Evolutionary conservation across 345 rosid species (phyloP).

Genomic region (Kernera saxatilis): DNA sequence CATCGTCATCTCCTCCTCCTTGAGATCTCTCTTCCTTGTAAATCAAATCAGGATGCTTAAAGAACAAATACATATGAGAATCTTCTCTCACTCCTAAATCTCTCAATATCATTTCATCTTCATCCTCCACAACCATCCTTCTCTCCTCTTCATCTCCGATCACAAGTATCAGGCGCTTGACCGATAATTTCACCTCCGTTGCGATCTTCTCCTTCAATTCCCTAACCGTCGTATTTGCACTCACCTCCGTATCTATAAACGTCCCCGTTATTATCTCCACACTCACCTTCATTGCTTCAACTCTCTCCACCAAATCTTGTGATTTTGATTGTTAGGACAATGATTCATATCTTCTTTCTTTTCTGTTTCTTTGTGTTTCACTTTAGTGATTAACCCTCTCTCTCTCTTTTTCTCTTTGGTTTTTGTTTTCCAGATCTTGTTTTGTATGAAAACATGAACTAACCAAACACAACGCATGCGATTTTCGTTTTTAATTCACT

Average conservation of each 20-base stretch:
- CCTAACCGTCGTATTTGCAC: conserved; percentile 41
- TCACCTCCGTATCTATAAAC: conserved; percentile 44
- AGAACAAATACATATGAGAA: conserved; percentile 61
- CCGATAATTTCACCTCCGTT: conserved; percentile 38
- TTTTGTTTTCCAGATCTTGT: conserved; percentile 14
- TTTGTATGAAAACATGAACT: conserved; percentile 18
- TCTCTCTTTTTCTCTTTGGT: neutral
- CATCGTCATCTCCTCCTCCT: neutral
- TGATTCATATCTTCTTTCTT: neutral
- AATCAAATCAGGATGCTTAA: conserved; percentile 32
- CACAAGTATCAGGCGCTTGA: conserved; percentile 50
- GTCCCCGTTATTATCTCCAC: conserved; percentile 71
- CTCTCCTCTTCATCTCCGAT: conserved; percentile 19
- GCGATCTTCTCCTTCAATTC: conserved; percentile 57
- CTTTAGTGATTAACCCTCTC: neutral
- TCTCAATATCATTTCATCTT: conserved; percentile 36
- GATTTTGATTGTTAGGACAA: neutral
- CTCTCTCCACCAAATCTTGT: conserved; percentile 1
- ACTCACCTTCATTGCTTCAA: conserved; percentile 47
- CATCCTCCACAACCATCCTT: conserved; percentile 16
- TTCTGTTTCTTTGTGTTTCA: neutral
- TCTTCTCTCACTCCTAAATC: conserved; percentile 51
- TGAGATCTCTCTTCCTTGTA: conserved; percentile 2
- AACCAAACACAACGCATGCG: conserved; percentile 26
- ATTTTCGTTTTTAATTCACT: conserved; percentile 5